These are phyloP conservation scores for Globisporangium uncinulatum DNA, from an alignment of 352 stramenopile species.

Conservation along the genomic window DNA sequence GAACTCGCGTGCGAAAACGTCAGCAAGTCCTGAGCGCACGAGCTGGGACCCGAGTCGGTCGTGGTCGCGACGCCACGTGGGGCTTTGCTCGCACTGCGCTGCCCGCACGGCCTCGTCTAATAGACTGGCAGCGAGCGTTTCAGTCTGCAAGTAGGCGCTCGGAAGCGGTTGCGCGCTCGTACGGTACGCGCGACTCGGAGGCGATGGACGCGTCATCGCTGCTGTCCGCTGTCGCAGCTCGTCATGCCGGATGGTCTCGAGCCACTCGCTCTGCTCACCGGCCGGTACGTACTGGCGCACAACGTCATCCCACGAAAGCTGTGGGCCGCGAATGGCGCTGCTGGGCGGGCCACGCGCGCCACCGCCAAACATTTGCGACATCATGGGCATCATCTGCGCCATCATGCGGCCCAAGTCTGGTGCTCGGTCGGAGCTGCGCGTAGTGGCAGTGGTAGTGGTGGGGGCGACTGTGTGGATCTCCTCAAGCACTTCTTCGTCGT, in stretches of 20 bases:
- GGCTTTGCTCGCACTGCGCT: conserved; percentile 48
- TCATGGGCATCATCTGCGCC: conserved; percentile 87
- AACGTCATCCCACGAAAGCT: conserved; percentile 57
- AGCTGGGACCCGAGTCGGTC: conserved; percentile 51
- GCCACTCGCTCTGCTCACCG: conserved; percentile 56
- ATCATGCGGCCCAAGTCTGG: conserved; percentile 78
- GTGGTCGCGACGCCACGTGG: conserved; percentile 44
- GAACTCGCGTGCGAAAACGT: conserved; percentile 51
- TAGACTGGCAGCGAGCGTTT: conserved; percentile 56
- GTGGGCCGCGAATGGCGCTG: conserved; percentile 19
- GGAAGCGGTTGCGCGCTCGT: conserved; percentile 37
- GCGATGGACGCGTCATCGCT: conserved; percentile 15
- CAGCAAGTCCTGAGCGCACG: conserved; percentile 34
- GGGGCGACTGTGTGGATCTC: conserved; percentile 20
- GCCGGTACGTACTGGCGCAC: conserved; percentile 51
- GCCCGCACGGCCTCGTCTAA: conserved; percentile 61
- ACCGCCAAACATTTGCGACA: conserved; percentile 73
- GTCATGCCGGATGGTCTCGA: conserved; percentile 59
- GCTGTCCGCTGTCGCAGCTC: conserved; percentile 31
- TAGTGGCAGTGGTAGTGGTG: conserved; percentile 2
- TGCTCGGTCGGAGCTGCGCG: conserved; percentile 20
- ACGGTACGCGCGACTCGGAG: conserved; percentile 62
- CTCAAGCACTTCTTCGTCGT: conserved; percentile 12
- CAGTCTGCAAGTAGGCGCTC: conserved; percentile 55
- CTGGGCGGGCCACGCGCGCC: conserved; percentile 9